Conservation (phyloP, 2,329 filamentous ascomycete species). For the Xylariaceae sp. region DNA sequence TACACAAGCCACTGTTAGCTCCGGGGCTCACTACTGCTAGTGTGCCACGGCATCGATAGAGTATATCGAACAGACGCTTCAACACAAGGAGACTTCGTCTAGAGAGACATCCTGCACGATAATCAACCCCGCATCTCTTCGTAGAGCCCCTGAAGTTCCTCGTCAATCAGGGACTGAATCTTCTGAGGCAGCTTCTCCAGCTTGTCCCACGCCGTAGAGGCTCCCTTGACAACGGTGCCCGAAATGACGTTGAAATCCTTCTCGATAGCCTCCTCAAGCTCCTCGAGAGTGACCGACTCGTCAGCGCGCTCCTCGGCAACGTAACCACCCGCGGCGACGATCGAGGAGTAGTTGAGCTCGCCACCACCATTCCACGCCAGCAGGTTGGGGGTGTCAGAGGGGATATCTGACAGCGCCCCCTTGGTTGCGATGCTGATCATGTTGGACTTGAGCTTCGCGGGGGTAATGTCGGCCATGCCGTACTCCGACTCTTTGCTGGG, state of each 20-base stretch:
- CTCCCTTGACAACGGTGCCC: constrained; percentile 47
- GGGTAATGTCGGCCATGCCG: constrained; percentile 80
- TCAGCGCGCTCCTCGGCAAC: too few species aligned
- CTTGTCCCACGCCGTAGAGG: constrained; percentile 46
- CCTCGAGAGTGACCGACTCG: too few species aligned
- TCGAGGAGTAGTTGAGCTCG: constrained; percentile 80
- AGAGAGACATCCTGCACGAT: too few species aligned
- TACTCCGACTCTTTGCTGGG: constrained; percentile 85
- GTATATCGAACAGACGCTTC: too few species aligned
- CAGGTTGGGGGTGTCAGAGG: constrained; percentile 80
- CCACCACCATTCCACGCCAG: constrained; percentile 99
- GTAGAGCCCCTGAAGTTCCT: constrained; percentile 54
- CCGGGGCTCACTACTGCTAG: too few species aligned
- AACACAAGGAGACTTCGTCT: too few species aligned
- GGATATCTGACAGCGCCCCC: constrained; percentile 72
- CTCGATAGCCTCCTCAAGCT: constrained; percentile 54
- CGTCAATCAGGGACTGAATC: constrained; percentile 54
- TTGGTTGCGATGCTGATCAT: constrained; percentile 77
- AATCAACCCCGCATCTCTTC: constrained; percentile 40
- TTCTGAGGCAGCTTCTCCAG: constrained; percentile 56
- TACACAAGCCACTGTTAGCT: too few species aligned
- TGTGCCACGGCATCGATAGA: too few species aligned
- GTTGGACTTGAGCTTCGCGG: constrained; percentile 87
- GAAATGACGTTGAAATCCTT: constrained; percentile 54
- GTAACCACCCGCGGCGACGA: constrained; percentile 68